Evolutionary conservation across 768 basidiomycete species (phyloP).

Genomic region (Suillus americanus): DNA sequence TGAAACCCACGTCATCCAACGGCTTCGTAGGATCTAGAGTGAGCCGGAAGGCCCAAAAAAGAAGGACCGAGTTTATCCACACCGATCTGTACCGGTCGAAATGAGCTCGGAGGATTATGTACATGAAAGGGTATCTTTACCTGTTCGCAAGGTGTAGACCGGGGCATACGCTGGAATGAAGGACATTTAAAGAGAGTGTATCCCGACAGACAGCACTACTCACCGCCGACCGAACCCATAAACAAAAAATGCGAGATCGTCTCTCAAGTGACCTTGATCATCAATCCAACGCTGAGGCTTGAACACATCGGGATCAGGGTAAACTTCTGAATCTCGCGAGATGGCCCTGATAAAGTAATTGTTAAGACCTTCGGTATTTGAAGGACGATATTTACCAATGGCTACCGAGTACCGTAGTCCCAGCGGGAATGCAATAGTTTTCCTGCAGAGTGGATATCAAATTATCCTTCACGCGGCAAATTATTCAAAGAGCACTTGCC

Average conservation of each 20-base stretch:
- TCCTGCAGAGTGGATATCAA: constrained; percentile 15
- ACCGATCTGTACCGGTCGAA: constrained; percentile 42
- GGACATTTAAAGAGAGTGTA: neutral
- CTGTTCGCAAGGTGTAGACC: neutral
- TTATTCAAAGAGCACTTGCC: neutral
- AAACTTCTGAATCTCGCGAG: constrained; percentile 3
- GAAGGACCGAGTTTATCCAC: constrained; percentile 55
- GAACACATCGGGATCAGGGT: constrained; percentile 21
- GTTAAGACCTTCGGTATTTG: neutral
- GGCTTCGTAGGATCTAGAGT: constrained; percentile 45
- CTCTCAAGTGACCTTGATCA: constrained; percentile 33
- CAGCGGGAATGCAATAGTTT: constrained; percentile 24
- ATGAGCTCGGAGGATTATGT: neutral
- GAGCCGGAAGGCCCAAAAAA: constrained; percentile 63
- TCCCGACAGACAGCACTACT: neutral
- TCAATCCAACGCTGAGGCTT: constrained; percentile 55
- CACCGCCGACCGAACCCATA: constrained; percentile 49
- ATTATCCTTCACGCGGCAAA: neutral
- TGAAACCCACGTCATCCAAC: constrained; percentile 40
- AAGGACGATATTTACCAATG: constrained; percentile 13
- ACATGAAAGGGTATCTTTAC: neutral
- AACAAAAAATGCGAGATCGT: constrained; percentile 42
- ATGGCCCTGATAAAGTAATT: neutral
- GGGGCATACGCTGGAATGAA: constrained; percentile 26
- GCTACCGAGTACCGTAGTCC: constrained; percentile 21